These are phyloP conservation scores for Diatrype stigma DNA, from an alignment of 2,329 filamentous ascomycete genomes.

Conservation along the genomic window DNA sequence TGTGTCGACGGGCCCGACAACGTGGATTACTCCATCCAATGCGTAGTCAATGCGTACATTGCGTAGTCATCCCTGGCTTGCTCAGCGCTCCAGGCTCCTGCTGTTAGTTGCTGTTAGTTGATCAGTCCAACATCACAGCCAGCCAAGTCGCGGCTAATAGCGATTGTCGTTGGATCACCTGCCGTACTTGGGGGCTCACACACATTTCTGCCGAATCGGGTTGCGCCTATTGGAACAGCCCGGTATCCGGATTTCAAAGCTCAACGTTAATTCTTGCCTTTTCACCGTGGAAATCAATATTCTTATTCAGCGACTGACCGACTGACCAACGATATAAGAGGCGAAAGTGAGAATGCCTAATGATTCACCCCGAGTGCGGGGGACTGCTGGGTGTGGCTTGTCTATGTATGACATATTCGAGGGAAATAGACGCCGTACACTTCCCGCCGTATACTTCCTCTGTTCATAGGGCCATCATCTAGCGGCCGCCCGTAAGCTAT, in stretches of 20 bases:
- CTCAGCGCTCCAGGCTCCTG: neutral
- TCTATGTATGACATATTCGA: neutral
- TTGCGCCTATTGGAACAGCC: too few species aligned
- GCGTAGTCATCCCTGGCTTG: neutral
- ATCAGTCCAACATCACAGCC: too few species aligned
- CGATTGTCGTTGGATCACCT: too few species aligned
- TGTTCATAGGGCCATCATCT: conserved; percentile 12
- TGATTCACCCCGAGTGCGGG: conserved; percentile 12
- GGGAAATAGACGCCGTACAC: conserved; percentile 24
- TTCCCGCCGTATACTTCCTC: too few species aligned
- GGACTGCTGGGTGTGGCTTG: neutral
- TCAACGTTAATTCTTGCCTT: too few species aligned
- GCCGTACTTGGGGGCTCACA: too few species aligned
- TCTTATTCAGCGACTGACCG: too few species aligned
- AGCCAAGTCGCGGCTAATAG: neutral
- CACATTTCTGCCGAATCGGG: too few species aligned
- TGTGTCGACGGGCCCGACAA: neutral
- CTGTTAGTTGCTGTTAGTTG: neutral
- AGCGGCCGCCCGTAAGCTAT: conserved; percentile 17
- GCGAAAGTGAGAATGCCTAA: neutral
- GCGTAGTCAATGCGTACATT: neutral
- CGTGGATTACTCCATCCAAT: neutral
- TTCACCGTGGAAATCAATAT: too few species aligned
- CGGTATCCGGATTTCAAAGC: too few species aligned
- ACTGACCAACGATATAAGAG: too few species aligned